Percentiles rank a stretch among this genome's conserved stretches.
These are phyloP conservation scores for Colletotrichum tropicicola DNA, from an alignment of 2,329 filamentous ascomycete genomes.

Conservation along the genomic window DNA sequence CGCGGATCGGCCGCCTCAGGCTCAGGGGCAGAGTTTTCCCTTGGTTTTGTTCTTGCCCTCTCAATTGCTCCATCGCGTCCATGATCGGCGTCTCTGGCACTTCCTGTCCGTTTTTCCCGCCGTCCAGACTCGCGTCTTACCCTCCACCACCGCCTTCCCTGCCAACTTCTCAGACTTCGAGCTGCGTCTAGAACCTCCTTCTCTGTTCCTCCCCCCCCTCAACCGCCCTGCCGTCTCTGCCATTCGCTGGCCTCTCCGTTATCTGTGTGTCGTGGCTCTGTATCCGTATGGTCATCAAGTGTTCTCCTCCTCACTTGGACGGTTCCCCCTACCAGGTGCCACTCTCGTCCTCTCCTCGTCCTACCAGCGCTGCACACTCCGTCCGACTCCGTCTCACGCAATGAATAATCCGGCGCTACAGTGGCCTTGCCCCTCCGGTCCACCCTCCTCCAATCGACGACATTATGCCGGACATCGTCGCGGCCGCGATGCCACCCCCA, in stretches of 20 bases:
- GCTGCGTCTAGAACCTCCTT: conserved; percentile 20
- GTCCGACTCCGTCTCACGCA: conserved; percentile 20
- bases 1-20: neutral
- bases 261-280: neutral
- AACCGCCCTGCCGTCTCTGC: neutral
- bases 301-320: neutral
- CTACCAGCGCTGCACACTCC: neutral
- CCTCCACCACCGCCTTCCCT: conserved; percentile 1
- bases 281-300: neutral
- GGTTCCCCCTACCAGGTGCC: neutral
- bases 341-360: neutral
- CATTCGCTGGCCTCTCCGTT: conserved; percentile 15
- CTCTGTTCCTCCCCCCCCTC: neutral
- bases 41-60: neutral
- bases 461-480: conserved; percentile 2
- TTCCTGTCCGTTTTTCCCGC: neutral
- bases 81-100: conserved; percentile 8
- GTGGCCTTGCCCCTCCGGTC: neutral
- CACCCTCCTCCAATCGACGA: neutral
- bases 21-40: neutral
- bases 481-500: conserved; percentile 15
- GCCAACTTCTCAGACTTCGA: conserved; percentile 13
- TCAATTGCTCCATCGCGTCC: conserved; percentile 9
- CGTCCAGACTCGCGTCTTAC: conserved; percentile 4
- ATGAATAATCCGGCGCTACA: neutral